Evolutionary conservation across 345 rosid genomes (phyloP), one percentile per base, ranked within the genome.

Genomic region (Aurinia saxatilis): DNA sequence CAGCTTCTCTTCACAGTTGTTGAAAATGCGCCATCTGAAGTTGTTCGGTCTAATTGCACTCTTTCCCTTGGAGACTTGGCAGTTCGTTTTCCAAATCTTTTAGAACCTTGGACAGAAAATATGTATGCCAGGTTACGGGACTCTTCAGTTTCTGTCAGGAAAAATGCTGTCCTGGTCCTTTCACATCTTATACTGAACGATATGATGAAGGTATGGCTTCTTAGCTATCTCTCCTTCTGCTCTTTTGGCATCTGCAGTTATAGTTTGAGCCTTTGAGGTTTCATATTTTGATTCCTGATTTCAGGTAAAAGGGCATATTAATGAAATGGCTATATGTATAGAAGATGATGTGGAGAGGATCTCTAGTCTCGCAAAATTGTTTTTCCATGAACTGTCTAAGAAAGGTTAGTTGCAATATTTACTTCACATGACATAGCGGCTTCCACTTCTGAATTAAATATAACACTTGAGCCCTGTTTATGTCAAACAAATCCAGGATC

Each of bases 151-250:
- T 81, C 96, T 48, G 99, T 90, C 53, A 73, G 97, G 79, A 90
- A 93, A 83, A 90, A 90, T 80, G 99, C 96, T 53, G 97, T 93
- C 65, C 73, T 93, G 76, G 97, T 93, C 68, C 97, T 93, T 63
- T 93, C 97, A 48, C 99, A 90, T 79, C 96, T 93, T 71, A 93
- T 93, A 76, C 73, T 90, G 79, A 93, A 93, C 76, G 99, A 93
- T 65, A 93, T 93, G 99, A 93, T 93, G 99, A 93, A 90, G 97
- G 97, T 93, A 61, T 30, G 53, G 34, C 68, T 58, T 34, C 50
- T 13, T 56, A 36, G 16, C 31, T 27, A 5, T 16, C 17, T 48
- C 70, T 65, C 64, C 39, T 60, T 23, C 16, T 44, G 47, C 37
- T 57, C 16, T 65, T 33, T 37, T 14, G 14, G 57, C 17, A 52